phyloP scores from a whole-genome alignment of 2,329 filamentous ascomycete genomes.

The Alternaria postmessia region DNA sequence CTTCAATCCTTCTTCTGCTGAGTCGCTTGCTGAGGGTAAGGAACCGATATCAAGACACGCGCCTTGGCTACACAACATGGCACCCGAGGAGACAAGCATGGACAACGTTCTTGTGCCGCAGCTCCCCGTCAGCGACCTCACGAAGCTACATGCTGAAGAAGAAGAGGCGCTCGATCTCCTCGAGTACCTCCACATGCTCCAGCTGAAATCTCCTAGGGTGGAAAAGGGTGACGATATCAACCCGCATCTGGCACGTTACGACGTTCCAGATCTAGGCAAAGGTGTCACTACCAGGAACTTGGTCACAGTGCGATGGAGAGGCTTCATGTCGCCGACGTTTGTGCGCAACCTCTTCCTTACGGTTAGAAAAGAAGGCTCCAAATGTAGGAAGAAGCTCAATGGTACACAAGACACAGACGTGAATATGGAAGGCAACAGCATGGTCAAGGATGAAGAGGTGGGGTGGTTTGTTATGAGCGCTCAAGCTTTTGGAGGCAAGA shows the following conservation, averaged over 20 bases:
- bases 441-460: conserved; percentile 19
- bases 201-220: conserved; percentile 71
- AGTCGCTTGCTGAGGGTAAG: conserved; percentile 35
- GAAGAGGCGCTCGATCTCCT: conserved; percentile 72
- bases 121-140: conserved; percentile 27
- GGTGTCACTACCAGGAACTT: conserved; percentile 32
- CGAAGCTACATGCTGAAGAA: conserved; percentile 63
- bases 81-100: conserved; percentile 33
- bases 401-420: conserved; percentile 21
- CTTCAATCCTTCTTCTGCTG: conserved; percentile 44
- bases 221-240: conserved; percentile 67
- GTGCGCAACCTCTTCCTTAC: conserved; percentile 39
- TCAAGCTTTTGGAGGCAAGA: conserved; percentile 38
- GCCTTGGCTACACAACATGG: conserved; percentile 40
- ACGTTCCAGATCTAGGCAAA: conserved; percentile 58
- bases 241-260: conserved; percentile 73
- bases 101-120: conserved; percentile 38
- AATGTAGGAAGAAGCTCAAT: conserved; percentile 15
- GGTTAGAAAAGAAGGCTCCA: conserved; percentile 31
- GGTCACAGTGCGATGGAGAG: conserved; percentile 53
- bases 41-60: conserved; percentile 41
- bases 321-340: conserved; percentile 52
- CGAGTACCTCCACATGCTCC: conserved; percentile 77
- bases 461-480: conserved; percentile 45
- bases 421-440: conserved; percentile 11